Evolutionary conservation across 139 green algal species (phyloP).

Genomic region (Micromonas pusilla): DNA sequence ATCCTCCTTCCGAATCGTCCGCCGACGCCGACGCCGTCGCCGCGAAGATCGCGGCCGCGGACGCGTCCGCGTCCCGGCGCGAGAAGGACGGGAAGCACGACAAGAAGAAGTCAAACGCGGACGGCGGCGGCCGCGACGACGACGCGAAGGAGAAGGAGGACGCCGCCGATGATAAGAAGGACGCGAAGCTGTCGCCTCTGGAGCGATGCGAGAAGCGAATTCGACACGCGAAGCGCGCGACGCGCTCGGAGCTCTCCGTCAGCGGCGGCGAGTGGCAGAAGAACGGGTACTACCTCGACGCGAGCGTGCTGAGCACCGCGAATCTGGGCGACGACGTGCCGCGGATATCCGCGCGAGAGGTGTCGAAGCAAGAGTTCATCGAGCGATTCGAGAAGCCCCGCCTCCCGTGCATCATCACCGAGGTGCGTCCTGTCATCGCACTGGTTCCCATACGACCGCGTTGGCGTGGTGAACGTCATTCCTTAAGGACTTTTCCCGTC

Average conservation of each 20-base stretch:
- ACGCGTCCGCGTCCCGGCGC: neutral
- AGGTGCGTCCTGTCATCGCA: too few species aligned
- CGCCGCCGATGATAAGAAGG: neutral
- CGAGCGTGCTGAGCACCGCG: neutral
- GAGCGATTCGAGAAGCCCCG: conserved; percentile 2
- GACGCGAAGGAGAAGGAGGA: neutral
- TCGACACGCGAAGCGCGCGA: conserved; percentile 58
- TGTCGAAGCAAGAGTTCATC: conserved; percentile 6
- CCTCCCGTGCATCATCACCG: conserved; percentile 12
- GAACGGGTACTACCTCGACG: conserved; percentile 13
- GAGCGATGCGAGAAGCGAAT: conserved; percentile 45
- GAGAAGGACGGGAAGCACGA: neutral
- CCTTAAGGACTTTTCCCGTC: too few species aligned
- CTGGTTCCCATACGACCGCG: too few species aligned
- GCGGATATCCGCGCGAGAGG: conserved; percentile 1
- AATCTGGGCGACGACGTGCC: neutral
- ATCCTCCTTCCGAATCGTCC: too few species aligned
- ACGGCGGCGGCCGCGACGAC: neutral
- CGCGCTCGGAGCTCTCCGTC: conserved; percentile 67
- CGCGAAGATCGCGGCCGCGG: too few species aligned
- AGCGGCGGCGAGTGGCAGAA: conserved; percentile 59
- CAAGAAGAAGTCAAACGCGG: neutral
- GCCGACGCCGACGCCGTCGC: too few species aligned
- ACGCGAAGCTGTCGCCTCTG: neutral
- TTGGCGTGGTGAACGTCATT: too few species aligned